Evolutionary conservation across 495 filamentous ascomycete species (phyloP), one percentile per base, ranked within the genome.

Genomic region (Talaromyces ruber): DNA sequence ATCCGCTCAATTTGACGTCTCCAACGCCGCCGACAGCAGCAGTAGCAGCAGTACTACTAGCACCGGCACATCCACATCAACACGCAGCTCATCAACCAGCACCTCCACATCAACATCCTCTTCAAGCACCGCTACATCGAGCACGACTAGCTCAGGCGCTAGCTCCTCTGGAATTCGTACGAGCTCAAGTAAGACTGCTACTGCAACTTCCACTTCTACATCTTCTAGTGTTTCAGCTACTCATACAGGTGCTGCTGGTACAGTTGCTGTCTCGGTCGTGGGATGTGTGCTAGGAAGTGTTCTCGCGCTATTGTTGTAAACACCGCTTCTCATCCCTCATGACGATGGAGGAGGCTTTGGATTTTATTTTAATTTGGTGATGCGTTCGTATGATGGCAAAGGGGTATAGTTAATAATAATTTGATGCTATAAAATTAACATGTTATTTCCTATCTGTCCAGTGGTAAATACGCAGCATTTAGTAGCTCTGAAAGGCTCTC

Each of bases 1-100:
- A 64, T 74, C 72, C 5, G 39, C 69, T 37, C 70, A 76, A 52
- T 78, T 78, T 70, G 70, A 73, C 62, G 70, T 75, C 59, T 43
- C 60, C 29, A 25, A 45, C 14, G 64, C 64, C 12, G 52, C 54
- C n/a, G 60, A 30, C 28, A 57, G 64, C 37, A 69, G 52, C n/a
- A 61, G 60, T 53, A 34, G 45, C 9, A 70, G 64, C n/a, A 60
- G n/a, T n/a, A n/a, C n/a, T n/a, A 63, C 14, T 39, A 65, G 65
- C 22, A 64, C 64, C 14, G 55, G 66, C 12, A 55, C 50, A 24
- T 66, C 37, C 11, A 45, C 64, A 62, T 21, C 66, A 53, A 53
- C 39, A 25, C 30, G 43, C 43, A 61, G 26, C 57, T 60, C 45
- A 28, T 62, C 62, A 16, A 26, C 12, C 28, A 57, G 26, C 16